Conservation (phyloP, 306 rosid species). For the Lupinus albus region DNA sequence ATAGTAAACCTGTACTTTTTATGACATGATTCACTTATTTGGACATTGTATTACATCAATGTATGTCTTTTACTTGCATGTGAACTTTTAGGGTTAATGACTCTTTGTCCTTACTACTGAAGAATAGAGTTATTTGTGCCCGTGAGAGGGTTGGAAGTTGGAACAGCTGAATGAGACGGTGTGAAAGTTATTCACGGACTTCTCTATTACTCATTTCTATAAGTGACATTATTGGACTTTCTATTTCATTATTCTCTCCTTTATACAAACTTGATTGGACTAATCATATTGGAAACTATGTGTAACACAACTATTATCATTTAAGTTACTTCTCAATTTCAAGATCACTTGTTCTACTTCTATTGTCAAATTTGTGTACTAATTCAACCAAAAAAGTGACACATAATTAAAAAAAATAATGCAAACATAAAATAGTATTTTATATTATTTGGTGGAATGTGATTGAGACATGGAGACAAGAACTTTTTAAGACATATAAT, state of each 20-base stretch:
- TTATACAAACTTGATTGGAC: too few relatives aligned
- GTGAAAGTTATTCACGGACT: conserved; percentile 25
- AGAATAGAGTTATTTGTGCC: neutral
- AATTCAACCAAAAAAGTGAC: too few relatives aligned
- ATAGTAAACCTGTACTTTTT: neutral
- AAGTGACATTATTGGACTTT: neutral
- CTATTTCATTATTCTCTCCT: neutral
- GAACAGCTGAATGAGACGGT: neutral
- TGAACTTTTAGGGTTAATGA: neutral
- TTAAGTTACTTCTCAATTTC: too few relatives aligned
- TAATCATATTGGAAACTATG: neutral
- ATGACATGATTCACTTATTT: neutral
- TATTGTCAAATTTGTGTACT: too few relatives aligned
- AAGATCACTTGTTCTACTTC: neutral
- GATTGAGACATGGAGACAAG: too few relatives aligned
- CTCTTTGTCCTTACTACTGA: neutral
- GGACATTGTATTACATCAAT: neutral
- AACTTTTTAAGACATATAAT: too few relatives aligned
- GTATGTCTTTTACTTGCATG: conserved; percentile 7
- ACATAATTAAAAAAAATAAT: too few relatives aligned
- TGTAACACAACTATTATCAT: neutral
- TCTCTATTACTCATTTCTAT: neutral
- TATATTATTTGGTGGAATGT: too few relatives aligned
- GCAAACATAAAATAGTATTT: too few relatives aligned
- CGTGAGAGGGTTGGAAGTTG: conserved; percentile 5